These are phyloP conservation scores for Talaromyces amestolkiae DNA, from an alignment of 2,329 filamentous ascomycete genomes.

Conservation along the genomic window DNA sequence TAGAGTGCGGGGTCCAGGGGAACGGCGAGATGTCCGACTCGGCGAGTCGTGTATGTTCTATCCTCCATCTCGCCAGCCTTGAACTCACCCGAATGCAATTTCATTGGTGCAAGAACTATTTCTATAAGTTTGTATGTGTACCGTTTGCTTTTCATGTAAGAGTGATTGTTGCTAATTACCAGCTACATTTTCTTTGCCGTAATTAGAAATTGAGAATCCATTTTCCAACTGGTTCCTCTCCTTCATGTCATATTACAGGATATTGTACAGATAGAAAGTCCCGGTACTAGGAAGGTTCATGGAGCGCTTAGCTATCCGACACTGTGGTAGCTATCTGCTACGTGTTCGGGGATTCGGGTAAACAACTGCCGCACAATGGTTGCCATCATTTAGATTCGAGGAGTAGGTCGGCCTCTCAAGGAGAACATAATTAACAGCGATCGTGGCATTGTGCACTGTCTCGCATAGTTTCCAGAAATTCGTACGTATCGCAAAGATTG, in stretches of 20 bases:
- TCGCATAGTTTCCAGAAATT: not conserved
- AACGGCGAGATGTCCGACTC: conserved; percentile 5
- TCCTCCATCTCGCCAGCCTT: not conserved
- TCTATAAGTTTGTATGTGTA: no score
- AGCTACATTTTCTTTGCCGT: not conserved
- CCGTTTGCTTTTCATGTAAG: no score
- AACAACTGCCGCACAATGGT: not conserved
- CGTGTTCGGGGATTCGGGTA: not conserved
- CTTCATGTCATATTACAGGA: not conserved
- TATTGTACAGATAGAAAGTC: not conserved
- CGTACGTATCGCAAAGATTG: not conserved
- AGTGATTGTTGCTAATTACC: no score
- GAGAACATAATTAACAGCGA: not conserved
- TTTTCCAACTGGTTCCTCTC: not conserved
- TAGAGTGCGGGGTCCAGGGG: conserved; percentile 1
- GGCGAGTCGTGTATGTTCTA: not conserved
- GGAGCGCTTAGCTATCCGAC: not conserved
- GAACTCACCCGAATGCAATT: not conserved
- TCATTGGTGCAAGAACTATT: not conserved
- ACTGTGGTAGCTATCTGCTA: not conserved
- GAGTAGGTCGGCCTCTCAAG: not conserved
- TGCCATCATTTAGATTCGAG: not conserved
- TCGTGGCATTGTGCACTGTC: not conserved
- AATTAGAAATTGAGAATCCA: not conserved
- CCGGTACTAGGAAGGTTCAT: not conserved